phyloP scores from a whole-genome alignment of 208 protist genomes.

The Trypanosoma vivax region DNA sequence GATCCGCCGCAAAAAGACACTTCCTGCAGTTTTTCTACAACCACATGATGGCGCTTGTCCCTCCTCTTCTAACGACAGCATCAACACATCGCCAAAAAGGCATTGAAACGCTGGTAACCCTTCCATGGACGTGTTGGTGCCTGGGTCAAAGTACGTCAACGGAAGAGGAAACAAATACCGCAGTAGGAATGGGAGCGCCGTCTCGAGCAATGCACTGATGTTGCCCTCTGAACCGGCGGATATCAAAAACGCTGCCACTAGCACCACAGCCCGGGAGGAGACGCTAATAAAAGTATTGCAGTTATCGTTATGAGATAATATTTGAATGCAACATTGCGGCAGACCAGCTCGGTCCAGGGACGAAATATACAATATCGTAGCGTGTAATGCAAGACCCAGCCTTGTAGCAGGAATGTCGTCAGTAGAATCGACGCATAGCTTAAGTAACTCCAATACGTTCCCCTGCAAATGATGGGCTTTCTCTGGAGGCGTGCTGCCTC shows the following conservation, averaged over 20 bases:
- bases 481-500: background rate
- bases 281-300: constrained; percentile 2
- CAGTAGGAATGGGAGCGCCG: constrained; percentile 5
- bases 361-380: constrained; percentile 4
- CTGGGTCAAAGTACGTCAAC: constrained; percentile 1
- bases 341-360: background rate
- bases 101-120: constrained; percentile 14
- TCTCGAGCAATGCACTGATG: background rate
- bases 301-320: background rate
- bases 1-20: constrained; percentile 5
- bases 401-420: background rate
- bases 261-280: too few relatives aligned
- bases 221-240: background rate
- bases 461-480: background rate
- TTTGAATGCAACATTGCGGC: background rate
- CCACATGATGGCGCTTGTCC: background rate
- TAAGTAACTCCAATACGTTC: background rate
- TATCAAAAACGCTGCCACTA: constrained; percentile 8
- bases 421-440: too few relatives aligned
- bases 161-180: constrained; percentile 8
- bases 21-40: constrained; percentile 9
- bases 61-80: background rate
- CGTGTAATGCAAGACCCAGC: constrained; percentile 10
- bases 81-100: constrained; percentile 3
- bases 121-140: background rate